Evolutionary conservation across 768 basidiomycete genomes (phyloP), one percentile per base, ranked within the genome.

Genomic region (Hemileccinum rubropunctum): DNA sequence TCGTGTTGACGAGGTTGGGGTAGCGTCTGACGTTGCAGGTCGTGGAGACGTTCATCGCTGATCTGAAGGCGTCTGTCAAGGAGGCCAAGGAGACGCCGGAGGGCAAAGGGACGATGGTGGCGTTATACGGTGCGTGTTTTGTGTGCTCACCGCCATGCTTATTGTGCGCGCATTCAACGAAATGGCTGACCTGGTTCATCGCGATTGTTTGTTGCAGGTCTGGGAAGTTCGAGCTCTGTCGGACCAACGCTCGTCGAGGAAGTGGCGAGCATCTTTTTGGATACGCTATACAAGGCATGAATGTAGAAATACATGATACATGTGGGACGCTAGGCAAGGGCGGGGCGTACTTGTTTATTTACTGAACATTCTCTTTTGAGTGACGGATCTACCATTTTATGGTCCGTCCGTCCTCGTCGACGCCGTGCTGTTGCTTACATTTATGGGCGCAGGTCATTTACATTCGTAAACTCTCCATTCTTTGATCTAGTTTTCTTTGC

Each of bases 31-130:
- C 93, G n/a, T 77, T 95, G 9, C 70, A 78, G 1, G 73, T 76
- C 49, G 82, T 88, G 36, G 90, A 92, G 53, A 79, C 78, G 35
- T 87, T 99, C 61, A 76, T 98, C 45, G 78, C 80, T 13, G 95
- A 98, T 61, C 75, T 99, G 56, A 88, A 86, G 62, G 84, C 84
- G 41, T 76, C 84, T 0, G 82, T 99, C 7, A 70, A 73, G 38
- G 84, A 88, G 49, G 86, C 91, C 18, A 89, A 84, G 65, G 50
- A 71, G 26, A 21, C 47, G 4, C 84, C 88, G 0, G 72, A 74
- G 27, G 86, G 86, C 6, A 80, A 85, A 60, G 95, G 95, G 8
- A 81, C 82, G 27, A 95, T 98, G 93, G 92, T 97, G 4, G 78
- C 86, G 13, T 64, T 98, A 12, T 98, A 97, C 62, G 94, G 94